Base-by-base conservation (phyloP, 2,329 filamentous ascomycete genomes). In the Madurella mycetomatis region DNA sequence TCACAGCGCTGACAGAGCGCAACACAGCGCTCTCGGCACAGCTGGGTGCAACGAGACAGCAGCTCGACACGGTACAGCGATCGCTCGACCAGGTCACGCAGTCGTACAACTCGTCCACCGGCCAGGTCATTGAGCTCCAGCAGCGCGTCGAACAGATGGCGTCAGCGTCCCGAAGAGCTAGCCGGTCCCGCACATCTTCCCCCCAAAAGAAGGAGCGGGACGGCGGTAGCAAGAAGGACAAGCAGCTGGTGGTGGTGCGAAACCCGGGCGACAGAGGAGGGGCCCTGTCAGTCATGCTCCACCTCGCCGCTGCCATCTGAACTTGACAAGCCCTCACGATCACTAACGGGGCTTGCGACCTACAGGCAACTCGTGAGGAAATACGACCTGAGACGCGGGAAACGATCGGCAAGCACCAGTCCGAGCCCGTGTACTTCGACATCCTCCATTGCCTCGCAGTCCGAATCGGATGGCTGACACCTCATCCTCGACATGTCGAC, bases 201-300 rank as follows among this genome's bases (percentile, higher is more conserved):
- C 62, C 61, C 31, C 57, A 62, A 40, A 64, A 63, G 51, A 62
- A 63, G 54, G 60, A 59, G 15, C 51, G 51, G 31, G 57, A 62
- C 51, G 54, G 44, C 43, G 37, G 54, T 16, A 51, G 58, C 53
- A 64, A 60, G 47, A 62, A 64, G 54, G 58, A 62, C 49, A 64
- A 63, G 54, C 59, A 62, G 48, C 49, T 65, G 47, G 55, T 65
- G 40, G 57, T 62, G 39, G 62, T 65, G 51, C 57, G 63, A 49
- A 64, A 64, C 49, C 60, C 62, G 34, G 58, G 18, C 41, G 61
- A 65, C 54, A 57, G 59, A 53, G 59, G 60, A 45, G 60, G 61
- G 41, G 60, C 62, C 37, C 51, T 65, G 60, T 61, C 61, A 56
- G 61, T 64, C 47, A 62, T 64, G 62, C 59, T 64, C 48, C 61